These are phyloP conservation scores for Lentinus tigrinus DNA, from an alignment of 768 basidiomycete genomes.

Conservation along the genomic window DNA sequence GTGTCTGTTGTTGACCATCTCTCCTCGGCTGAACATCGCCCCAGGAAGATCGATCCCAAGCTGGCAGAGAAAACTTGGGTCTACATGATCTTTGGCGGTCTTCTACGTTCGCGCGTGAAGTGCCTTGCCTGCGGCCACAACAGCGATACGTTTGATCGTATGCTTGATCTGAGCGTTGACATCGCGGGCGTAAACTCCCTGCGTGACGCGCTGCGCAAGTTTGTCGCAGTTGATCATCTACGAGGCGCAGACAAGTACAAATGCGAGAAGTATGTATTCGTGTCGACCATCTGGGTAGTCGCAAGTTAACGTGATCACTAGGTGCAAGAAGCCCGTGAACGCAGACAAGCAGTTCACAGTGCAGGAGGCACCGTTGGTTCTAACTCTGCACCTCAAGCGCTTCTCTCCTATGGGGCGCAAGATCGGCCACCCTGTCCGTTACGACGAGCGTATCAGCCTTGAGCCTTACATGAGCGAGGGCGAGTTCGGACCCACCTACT, in stretches of 20 bases:
- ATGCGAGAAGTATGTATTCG: constrained; percentile 84
- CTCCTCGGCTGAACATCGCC: neutral
- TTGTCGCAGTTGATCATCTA: constrained; percentile 77
- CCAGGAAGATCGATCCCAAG: constrained; percentile 68
- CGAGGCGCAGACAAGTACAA: constrained; percentile 96
- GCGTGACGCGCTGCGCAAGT: constrained; percentile 74
- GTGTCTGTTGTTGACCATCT: neutral
- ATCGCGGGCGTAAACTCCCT: constrained; percentile 63
- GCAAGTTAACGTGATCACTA: constrained; percentile 28
- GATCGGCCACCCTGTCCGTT: constrained; percentile 74
- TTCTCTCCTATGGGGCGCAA: constrained; percentile 92
- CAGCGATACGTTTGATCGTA: constrained; percentile 95
- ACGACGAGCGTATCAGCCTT: constrained; percentile 72
- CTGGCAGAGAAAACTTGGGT: constrained; percentile 90
- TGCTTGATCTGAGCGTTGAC: constrained; percentile 92
- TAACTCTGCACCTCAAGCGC: constrained; percentile 93
- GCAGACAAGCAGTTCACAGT: constrained; percentile 91
- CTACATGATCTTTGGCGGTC: constrained; percentile 91
- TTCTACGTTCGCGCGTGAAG: constrained; percentile 85
- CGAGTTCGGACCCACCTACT: constrained; percentile 75
- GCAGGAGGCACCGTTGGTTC: constrained; percentile 80
- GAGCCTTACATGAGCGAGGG: constrained; percentile 82
- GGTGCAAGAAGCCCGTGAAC: constrained; percentile 88
- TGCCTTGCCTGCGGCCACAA: constrained; percentile 81
- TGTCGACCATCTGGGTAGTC: neutral